phyloP scores from a whole-genome alignment of 2,329 filamentous ascomycete genomes.

The Daldinia sp. region DNA sequence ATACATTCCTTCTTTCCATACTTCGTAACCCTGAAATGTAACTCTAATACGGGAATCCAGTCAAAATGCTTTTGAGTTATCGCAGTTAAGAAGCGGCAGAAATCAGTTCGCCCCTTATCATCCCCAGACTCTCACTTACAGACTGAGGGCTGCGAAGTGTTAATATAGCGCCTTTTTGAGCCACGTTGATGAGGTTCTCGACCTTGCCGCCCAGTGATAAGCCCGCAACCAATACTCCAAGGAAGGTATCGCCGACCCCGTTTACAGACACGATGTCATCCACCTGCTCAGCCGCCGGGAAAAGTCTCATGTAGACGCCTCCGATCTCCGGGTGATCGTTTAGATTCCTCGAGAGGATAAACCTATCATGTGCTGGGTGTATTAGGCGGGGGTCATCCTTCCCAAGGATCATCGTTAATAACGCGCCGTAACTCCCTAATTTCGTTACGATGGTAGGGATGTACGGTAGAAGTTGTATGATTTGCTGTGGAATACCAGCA shows the following conservation, averaged over 20 bases:
- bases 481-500: conserved; percentile 84
- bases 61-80: background rate
- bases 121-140: conserved; percentile 71
- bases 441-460: conserved; percentile 89
- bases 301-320: conserved; percentile 84
- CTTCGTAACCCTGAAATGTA: background rate
- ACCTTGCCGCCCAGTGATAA: conserved; percentile 70
- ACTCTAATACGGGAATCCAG: background rate
- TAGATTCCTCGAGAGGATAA: conserved; percentile 75
- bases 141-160: conserved; percentile 81
- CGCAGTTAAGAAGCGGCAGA: conserved; percentile 35
- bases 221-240: conserved; percentile 85
- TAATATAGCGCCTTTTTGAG: conserved; percentile 83
- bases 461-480: conserved; percentile 86
- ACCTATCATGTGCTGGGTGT: conserved; percentile 71
- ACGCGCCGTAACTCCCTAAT: conserved; percentile 78
- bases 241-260: conserved; percentile 91
- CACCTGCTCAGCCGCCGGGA: conserved; percentile 75
- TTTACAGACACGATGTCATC: conserved; percentile 88
- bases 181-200: conserved; percentile 77
- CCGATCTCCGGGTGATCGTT: conserved; percentile 68
- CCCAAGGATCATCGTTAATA: conserved; percentile 78
- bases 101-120: conserved; percentile 58
- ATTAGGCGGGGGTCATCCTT: conserved; percentile 76
- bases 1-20: background rate